phyloP scores from a whole-genome alignment of 2,329 filamentous ascomycete species.

The Colletotrichum sp. region DNA sequence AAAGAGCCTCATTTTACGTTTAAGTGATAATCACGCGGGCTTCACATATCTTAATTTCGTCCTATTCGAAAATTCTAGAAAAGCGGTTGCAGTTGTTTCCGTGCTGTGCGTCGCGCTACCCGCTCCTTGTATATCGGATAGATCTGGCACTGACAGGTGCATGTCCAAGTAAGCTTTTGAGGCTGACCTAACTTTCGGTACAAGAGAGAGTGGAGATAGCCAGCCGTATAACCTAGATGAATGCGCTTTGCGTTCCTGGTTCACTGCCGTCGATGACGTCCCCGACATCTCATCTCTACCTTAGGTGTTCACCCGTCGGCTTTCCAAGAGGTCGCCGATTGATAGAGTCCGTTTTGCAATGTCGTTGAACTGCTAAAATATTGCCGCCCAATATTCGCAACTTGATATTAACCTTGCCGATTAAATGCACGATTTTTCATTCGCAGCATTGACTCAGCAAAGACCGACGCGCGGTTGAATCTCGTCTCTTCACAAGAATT shows the following conservation, averaged over 20 bases:
- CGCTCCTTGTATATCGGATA: background rate
- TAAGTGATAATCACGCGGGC: background rate
- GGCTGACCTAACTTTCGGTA: background rate
- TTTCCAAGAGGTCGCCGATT: rapidly evolving
- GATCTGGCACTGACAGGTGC: background rate
- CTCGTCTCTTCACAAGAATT: background rate
- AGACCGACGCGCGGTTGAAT: background rate
- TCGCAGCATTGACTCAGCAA: background rate
- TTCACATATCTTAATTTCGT: background rate
- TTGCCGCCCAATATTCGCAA: background rate
- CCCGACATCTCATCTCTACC: background rate
- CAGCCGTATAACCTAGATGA: background rate
- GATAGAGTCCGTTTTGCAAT: background rate
- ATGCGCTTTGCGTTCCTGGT: background rate
- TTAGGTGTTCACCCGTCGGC: too few relatives aligned
- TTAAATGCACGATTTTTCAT: background rate
- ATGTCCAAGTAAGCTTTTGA: background rate
- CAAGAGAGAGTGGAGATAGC: background rate
- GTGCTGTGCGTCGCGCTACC: background rate
- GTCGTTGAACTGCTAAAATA: background rate
- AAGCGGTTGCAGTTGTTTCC: background rate
- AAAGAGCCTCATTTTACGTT: background rate
- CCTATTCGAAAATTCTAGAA: background rate
- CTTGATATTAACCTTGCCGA: background rate
- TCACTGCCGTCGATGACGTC: background rate